Percentiles rank a stretch among this genome's conserved stretches.
Conservation (phyloP, 208 protist genomes). For the Strigomonas culicis region DNA sequence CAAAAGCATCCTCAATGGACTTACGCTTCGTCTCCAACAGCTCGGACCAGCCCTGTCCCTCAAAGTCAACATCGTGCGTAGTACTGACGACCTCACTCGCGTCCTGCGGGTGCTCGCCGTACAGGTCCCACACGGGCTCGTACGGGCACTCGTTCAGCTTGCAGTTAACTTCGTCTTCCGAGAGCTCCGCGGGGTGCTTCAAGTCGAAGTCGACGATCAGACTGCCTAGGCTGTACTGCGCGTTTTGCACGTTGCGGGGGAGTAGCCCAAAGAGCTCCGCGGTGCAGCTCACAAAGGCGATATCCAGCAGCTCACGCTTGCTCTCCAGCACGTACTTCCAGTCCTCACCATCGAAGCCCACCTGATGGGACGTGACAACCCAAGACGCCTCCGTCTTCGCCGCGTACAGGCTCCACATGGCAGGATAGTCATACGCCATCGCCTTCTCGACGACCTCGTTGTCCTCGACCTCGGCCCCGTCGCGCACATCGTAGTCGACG, state of each 20-base stretch:
- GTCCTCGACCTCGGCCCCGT: constrained; percentile 9
- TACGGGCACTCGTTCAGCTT: constrained; percentile 42
- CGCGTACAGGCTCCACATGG: constrained; percentile 40
- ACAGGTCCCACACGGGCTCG: constrained; percentile 28
- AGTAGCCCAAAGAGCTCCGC: constrained; percentile 36
- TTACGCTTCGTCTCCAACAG: constrained; percentile 18
- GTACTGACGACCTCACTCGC: constrained; percentile 17
- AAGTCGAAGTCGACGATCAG: constrained; percentile 39
- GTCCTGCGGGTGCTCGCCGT: constrained; percentile 37
- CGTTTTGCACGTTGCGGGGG: constrained; percentile 27
- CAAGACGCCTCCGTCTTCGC: constrained; percentile 17
- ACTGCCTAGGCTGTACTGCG: constrained; percentile 21
- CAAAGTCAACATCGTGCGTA: constrained; percentile 26
- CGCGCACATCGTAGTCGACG: constrained; percentile 35
- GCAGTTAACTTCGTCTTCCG: constrained; percentile 28
- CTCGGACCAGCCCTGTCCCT: constrained; percentile 30
- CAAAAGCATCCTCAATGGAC: constrained; percentile 25
- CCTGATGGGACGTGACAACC: constrained; percentile 45
- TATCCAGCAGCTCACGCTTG: constrained; percentile 17
- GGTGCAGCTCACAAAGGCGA: constrained; percentile 31
- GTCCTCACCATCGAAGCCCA: constrained; percentile 53
- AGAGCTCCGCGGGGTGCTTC: constrained; percentile 31
- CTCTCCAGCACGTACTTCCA: constrained; percentile 33
- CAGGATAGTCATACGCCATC: constrained; percentile 34
- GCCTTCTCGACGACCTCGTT: constrained; percentile 19